Conservation (phyloP, 106 monocot genomes). For the Phalaenopsis aphrodite region DNA sequence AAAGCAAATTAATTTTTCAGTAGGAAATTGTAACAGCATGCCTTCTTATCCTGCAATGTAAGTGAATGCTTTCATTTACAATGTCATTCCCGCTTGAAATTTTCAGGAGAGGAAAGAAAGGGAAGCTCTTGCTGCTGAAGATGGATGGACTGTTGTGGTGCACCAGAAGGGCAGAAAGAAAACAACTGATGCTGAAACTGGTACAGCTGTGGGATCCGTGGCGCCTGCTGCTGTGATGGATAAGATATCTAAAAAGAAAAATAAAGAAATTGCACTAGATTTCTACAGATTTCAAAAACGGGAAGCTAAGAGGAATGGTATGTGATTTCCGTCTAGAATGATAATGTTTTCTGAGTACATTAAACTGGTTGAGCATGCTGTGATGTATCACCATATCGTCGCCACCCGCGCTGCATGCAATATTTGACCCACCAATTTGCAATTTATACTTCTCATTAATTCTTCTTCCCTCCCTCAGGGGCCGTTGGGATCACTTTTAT, state of each 20-base stretch:
- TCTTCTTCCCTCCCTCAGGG: neutral
- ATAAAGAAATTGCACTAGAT: conserved; percentile 49
- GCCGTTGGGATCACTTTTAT: no score
- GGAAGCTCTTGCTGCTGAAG: conserved; percentile 66
- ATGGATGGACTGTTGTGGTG: conserved; percentile 80
- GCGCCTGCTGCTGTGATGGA: conserved; percentile 61
- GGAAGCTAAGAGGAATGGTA: conserved; percentile 78
- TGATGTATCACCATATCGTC: neutral
- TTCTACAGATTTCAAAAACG: conserved; percentile 81
- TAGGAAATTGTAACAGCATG: neutral
- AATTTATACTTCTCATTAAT: neutral
- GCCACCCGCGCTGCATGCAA: neutral
- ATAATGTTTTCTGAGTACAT: neutral
- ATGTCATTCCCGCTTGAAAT: neutral
- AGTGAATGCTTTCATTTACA: neutral
- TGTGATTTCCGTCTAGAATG: neutral
- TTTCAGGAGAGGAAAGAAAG: conserved; percentile 76
- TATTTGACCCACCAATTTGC: neutral
- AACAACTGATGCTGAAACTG: conserved; percentile 83
- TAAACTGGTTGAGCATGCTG: neutral
- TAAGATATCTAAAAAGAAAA: conserved; percentile 68
- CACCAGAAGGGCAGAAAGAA: conserved; percentile 95
- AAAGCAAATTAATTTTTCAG: neutral
- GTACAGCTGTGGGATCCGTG: conserved; percentile 73
- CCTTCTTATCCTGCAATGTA: no score